These are phyloP conservation scores for Lumnitzera racemosa DNA, from an alignment of 345 rosid genomes.

Conservation along the genomic window DNA sequence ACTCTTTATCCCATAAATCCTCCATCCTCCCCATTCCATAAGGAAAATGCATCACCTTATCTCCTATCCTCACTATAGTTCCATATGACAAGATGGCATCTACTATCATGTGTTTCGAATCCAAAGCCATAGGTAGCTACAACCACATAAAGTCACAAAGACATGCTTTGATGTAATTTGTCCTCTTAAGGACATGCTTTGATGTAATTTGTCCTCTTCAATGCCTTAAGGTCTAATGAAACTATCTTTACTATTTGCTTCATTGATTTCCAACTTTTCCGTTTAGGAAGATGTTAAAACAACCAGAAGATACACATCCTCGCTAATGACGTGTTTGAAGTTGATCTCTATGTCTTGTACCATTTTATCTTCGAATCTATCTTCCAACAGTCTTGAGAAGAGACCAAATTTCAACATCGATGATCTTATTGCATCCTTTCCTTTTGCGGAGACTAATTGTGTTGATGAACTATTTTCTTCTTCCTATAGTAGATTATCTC, in stretches of 20 bases:
- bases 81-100: no score
- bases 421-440: no score
- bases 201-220: conserved; percentile 32
- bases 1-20: no score
- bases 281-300: conserved; percentile 25
- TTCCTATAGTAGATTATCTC: conserved; percentile 37
- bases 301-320: conserved; percentile 72
- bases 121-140: no score
- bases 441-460: no score
- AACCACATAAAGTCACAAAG: no score
- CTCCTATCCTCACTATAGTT: no score
- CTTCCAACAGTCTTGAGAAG: conserved; percentile 36
- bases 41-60: no score
- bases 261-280: conserved; percentile 23
- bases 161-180: conserved; percentile 16
- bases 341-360: conserved; percentile 53
- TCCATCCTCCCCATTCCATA: no score
- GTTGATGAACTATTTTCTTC: not conserved
- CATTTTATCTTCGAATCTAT: conserved; percentile 37
- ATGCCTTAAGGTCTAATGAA: conserved; percentile 20
- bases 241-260: conserved; percentile 17
- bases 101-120: no score
- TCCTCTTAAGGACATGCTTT: conserved; percentile 17
- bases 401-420: conserved; percentile 20
- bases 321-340: conserved; percentile 60